Evolutionary conservation across 2,329 filamentous ascomycete genomes (phyloP), one percentile per base, ranked within the genome.

Genomic region (Fusarium penzigii): DNA sequence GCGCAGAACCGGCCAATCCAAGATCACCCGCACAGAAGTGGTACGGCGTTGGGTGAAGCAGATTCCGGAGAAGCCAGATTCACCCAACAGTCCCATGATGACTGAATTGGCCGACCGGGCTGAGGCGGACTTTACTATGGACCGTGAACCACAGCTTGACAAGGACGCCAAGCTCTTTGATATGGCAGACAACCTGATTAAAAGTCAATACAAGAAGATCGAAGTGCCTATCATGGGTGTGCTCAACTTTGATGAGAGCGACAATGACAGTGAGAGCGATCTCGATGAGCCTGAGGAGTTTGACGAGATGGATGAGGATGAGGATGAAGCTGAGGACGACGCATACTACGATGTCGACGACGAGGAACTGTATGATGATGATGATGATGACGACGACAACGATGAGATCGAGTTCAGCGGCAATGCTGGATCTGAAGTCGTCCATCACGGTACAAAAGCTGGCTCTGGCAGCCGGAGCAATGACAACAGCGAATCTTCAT

Each of bases 171-270:
- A 75, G 58, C 62, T 78, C 42, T 76, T 75, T 46, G 66, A 70
- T 42, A 72, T 77, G 56, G 75, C 76, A 44, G 75, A 78, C 59
- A 72, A 75, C 54, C 66, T 79, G 52, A 78, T 79, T 66, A 75
- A 72, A 65, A 78, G 73, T 58, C 75, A 78, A 61, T 70, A 77
- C 57, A 70, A 72, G 44, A 71, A 73, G 62, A 70, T 76, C 36
- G 73, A 78, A 51, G 72, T 78, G 53, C 76, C 76, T 39, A 63
- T 78, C 50, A 66, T 78, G 63, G 75, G 76, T 11, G 67, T 73
- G 7, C 61, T 78, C 51, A 72, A 71, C 47, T 75, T 78, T 57
- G 74, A 77, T 32, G 69, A 75, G 53, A 76, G 75, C 53, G 72
- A 73, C 53, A 74, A 70, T 42, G 73, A 75, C 44, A 74, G 68